Conservation (phyloP, 805 yeast genomes). For the Grigorovia transvaalensis region DNA sequence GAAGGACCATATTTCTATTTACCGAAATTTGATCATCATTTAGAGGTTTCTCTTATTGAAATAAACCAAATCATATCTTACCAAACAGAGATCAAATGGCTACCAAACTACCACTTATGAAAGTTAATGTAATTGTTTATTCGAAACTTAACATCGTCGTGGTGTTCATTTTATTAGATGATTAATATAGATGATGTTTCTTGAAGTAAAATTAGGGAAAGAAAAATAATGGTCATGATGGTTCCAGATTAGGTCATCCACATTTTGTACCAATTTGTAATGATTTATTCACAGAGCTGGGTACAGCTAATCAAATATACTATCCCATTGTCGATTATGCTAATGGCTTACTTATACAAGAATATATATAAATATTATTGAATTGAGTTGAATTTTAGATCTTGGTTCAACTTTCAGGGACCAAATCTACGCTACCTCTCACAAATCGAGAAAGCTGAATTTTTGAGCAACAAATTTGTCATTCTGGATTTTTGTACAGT, state of each 20-base stretch:
- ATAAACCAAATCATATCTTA: conserved; percentile 51
- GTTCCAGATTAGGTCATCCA: conserved; percentile 89
- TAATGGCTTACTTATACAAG: conserved; percentile 66
- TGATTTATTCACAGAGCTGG: conserved; percentile 65
- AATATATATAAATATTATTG: conserved; percentile 44
- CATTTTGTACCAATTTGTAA: conserved; percentile 70
- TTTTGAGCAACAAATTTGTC: no score
- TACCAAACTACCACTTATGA: conserved; percentile 75
- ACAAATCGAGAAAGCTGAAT: no score
- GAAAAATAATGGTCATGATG: conserved; percentile 69
- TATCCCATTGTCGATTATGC: conserved; percentile 65
- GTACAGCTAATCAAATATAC: conserved; percentile 68
- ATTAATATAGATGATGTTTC: conserved; percentile 56
- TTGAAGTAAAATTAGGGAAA: conserved; percentile 68
- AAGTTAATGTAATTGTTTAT: conserved; percentile 65
- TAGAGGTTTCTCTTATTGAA: conserved; percentile 79
- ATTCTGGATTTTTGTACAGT: no score
- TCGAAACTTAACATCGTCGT: conserved; percentile 64
- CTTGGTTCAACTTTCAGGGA: conserved; percentile 12
- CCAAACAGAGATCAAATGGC: conserved; percentile 74
- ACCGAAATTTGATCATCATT: conserved; percentile 80
- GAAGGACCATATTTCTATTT: conserved; percentile 73
- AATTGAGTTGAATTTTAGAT: conserved; percentile 51
- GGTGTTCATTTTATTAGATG: conserved; percentile 73
- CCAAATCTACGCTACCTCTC: no score